A percentile compares a stretch with the other conserved stretches of the same genome.
Conservation (phyloP, 2,329 filamentous ascomycete genomes). For the Fusarium pininemorale region DNA sequence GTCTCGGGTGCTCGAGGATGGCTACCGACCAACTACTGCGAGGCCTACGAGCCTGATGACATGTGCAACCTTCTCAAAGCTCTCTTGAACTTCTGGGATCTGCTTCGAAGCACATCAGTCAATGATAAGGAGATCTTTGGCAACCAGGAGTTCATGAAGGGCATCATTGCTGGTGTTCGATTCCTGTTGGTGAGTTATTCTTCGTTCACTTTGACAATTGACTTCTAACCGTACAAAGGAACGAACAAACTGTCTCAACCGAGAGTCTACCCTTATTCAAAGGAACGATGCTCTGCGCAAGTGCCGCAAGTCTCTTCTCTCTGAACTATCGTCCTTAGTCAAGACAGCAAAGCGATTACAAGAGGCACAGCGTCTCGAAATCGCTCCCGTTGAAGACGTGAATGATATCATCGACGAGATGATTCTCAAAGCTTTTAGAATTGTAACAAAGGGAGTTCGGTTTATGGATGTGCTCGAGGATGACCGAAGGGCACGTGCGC, state of each 20-base stretch:
- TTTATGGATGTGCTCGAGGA: slow-evolving; percentile 89
- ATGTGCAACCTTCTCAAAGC: slow-evolving; percentile 88
- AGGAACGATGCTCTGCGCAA: slow-evolving; percentile 79
- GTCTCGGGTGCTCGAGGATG: slow-evolving; percentile 88
- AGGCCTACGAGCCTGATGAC: slow-evolving; percentile 88
- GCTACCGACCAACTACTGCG: slow-evolving; percentile 98
- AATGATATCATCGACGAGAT: slow-evolving; percentile 90
- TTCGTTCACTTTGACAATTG: background rate
- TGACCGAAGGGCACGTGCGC: slow-evolving; percentile 60
- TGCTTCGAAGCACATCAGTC: slow-evolving; percentile 79
- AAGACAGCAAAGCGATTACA: slow-evolving; percentile 88
- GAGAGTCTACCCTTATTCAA: slow-evolving; percentile 80
- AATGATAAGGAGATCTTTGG: slow-evolving; percentile 82
- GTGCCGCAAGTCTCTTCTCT: slow-evolving; percentile 85
- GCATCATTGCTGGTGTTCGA: slow-evolving; percentile 91
- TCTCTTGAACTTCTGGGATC: slow-evolving; percentile 90
- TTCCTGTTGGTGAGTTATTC: slow-evolving; percentile 79
- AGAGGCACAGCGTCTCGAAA: slow-evolving; percentile 68
- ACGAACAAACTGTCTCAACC: slow-evolving; percentile 84
- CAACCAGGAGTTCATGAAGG: slow-evolving; percentile 93
- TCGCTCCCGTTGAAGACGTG: slow-evolving; percentile 63
- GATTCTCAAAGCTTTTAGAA: slow-evolving; percentile 91
- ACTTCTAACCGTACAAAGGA: slow-evolving; percentile 64
- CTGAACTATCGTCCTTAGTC: slow-evolving; percentile 88
- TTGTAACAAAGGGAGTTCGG: slow-evolving; percentile 88